Base-by-base conservation (phyloP, 2,329 filamentous ascomycete species). In the Penicillium rolfsii region DNA sequence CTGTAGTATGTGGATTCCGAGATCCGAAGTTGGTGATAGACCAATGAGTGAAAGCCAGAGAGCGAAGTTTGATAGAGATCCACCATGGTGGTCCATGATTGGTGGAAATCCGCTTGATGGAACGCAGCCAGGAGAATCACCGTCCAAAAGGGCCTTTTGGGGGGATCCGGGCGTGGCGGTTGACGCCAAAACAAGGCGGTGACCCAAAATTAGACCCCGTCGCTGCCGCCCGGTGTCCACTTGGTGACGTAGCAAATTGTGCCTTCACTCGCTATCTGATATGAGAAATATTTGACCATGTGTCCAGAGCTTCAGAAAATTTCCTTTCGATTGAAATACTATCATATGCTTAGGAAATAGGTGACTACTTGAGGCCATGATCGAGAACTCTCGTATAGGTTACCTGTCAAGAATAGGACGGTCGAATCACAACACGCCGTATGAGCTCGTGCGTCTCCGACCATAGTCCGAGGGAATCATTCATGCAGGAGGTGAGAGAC, bases 221-320 rank as follows among this genome's bases (percentile, higher is more conserved):
- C 49, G 50, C 38, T 58, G 45, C 52, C 43, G 60, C 60, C 57
- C 57, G 48, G 58, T 64, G 64, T 66, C 62, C 62, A 65, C 63
- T 58, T 53, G 22, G 59, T 66, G 64, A 64, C 62, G 64, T 66
- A 62, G 57, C 33, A 55, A 57, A 6, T 56, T 58, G 19, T 1
- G 9, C 26, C 52, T 58, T 50, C 41, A 43, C 50, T 55, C 52
- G 35, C 45, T 28, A 3, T 33, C 19, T 54, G 33, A 45, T 28
- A 38, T 33, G 19, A 22, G 19, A 22, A 22, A 22, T 22, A 22
- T 22, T 22, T 22, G 19, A 22, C 19, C 19, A 22, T 22, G 19
- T 22, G 19, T 22, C 22, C 12, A 16, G 41, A 24, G 41, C 40
- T 11, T 45, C 11, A 28, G 16, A 30, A n/a, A 4, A 11, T 24